Evolutionary conservation across 495 filamentous ascomycete genomes (phyloP), one percentile per base, ranked within the genome.

Genomic region (Letharia columbiana): DNA sequence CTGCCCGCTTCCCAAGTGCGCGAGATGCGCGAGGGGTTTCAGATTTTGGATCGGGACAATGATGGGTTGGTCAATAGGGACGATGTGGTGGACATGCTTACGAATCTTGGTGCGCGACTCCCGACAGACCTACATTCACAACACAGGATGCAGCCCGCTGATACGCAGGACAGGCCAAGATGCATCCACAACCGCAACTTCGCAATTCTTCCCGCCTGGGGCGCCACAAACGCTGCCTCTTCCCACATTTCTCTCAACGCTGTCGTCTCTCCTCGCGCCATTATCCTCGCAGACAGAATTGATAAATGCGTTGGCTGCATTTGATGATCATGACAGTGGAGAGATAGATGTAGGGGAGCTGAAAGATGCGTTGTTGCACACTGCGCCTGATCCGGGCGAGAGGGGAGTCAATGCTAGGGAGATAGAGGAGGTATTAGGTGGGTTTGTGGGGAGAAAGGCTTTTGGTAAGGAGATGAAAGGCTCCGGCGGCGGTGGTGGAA

Each of bases 241-340:
- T 50, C 88, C 92, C 2, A 81, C 86, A 3, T 98, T 93, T 73
- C 81, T 98, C 20, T 90, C 88, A 68, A 87, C 85, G 11, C 80
- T 98, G 10, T 87, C 91, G 0, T 78, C 81, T 12, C 80, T 89
- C 1, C 78, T 98, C n/a, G 82, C 84, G 1, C 82, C 85, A 0
- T 77, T 97, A 23, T 91, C 88, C 0, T 84, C 87, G 4, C 84
- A 84, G 17, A 80, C 85, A 31, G 94, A 98, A 67, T 83, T 98
- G 0, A 71, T 88, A 3, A 91, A 89, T 9, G 94, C 95, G 0
- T 91, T 98, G 68, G 89, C 89, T 13, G 95, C 95, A 0, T 98
- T 98, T 69, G 94, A 98, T 71, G 90, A 95, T 68, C 91, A 95
- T 69, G 94, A 98, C 74, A 91, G 89, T 71, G 94, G 95, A 11